These are phyloP conservation scores for Blastomyces gilchristii DNA, from an alignment of 2,329 filamentous ascomycete species.

Conservation along the genomic window DNA sequence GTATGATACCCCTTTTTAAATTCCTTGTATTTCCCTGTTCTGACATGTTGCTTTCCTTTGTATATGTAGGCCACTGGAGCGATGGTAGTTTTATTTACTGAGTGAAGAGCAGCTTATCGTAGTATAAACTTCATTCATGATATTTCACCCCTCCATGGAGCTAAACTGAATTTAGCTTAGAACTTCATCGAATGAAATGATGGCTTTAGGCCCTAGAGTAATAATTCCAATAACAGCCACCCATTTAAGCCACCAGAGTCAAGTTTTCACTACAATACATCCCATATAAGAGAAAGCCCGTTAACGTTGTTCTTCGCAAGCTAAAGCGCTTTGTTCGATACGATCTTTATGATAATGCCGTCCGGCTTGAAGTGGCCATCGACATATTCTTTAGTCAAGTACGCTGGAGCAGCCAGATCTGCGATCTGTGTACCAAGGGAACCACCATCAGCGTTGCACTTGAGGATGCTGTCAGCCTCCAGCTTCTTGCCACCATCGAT, in stretches of 20 bases:
- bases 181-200: background rate
- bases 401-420: constrained; percentile 2
- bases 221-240: background rate
- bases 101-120: no score
- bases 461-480: background rate
- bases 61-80: no score
- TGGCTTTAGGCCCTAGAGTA: background rate
- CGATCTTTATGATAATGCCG: constrained; percentile 8
- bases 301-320: background rate
- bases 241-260: background rate
- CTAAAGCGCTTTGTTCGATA: background rate
- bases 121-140: background rate
- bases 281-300: background rate
- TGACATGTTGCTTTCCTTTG: no score
- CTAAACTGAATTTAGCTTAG: background rate
- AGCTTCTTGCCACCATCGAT: constrained; percentile 3
- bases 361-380: background rate
- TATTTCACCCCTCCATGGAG: background rate
- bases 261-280: background rate
- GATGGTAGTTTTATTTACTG: no score
- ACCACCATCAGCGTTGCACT: constrained; percentile 3
- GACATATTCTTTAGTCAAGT: background rate
- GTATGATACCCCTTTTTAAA: no score
- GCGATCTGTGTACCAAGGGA: background rate
- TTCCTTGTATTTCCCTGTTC: no score